Base-by-base conservation (phyloP, 2,329 filamentous ascomycete species). In the Apiospora malaysiana region DNA sequence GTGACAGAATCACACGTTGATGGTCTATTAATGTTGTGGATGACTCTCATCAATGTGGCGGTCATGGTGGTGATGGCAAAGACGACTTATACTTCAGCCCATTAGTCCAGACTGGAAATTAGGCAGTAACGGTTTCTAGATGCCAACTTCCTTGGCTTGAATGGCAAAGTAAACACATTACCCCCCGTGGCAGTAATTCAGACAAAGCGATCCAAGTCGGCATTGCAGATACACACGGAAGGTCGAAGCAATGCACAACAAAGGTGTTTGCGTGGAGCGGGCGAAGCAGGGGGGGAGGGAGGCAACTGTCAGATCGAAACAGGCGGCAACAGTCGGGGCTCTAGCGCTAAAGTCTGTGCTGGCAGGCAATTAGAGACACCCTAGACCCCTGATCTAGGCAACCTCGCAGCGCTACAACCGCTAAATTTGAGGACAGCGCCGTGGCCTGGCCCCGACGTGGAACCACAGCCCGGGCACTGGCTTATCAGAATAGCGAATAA, bases 361-460 rank as follows among this genome's bases (percentile, higher is more conserved):
- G 32, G 56, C 56, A 40, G 32, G 21, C 21, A n/a, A 40, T 63
- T 40, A 40, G 27, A 37, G 42, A 45, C 42, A 18, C 56, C 27
- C 51, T 37, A 59, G 51, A 59, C 51, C 51, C 51, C 51, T 59
- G 51, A 37, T 37, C 51, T 40, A 63, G 56, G 56, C 32, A 63
- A 6, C 56, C 56, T 63, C 9, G 9, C 10, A 21, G 18, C 32
- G 32, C 56, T 63, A 23, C 56, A 63, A 40, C 32, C 32, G 12
- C n/a, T 63, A 16, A 42, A 42, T 32, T 32, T 32, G 32, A 32
- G 32, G 6, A 9, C 40, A 42, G 40, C 40, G 40, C 18, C 8
- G 32, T 18, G 56, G 10, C 32, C 56, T 40, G 56, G 56, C 18
- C 10, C 47, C 27, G 27, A 21, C 51, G 51, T 59, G 51, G 51